Base-by-base conservation (phyloP, 2,329 filamentous ascomycete genomes). In the Xylariomycetidae sp. region DNA sequence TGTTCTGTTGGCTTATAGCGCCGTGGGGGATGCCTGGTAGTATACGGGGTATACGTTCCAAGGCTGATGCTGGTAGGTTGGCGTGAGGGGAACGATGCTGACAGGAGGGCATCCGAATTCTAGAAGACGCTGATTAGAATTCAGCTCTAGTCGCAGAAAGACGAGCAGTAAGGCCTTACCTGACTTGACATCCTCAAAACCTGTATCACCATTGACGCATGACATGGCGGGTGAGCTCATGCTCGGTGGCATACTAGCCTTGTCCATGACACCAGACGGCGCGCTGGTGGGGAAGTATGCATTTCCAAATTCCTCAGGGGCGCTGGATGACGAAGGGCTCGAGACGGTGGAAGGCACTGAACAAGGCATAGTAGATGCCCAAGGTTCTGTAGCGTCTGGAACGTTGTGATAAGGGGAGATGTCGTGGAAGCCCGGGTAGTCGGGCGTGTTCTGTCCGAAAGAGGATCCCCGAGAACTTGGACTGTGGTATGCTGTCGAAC, bases 241-340 rank as follows among this genome's bases (percentile, higher is more conserved):
- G 27, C 41, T 39, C 5, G 51, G 46, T 2, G 54, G 46, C 15
- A 58, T 36, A 31, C 48, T 53, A 4, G 49, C 41, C 22, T 48
- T 44, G 31, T 62, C 60, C 28, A 70, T 53, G 51, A 72, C 63
- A 26, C 61, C 57, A 14, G 62, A 49, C 12, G 69, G 68, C 14
- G 69, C 62, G 42, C 68, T 72, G 16, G 67, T 69, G 7, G 69
- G 66, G 38, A 72, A 68, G 49, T 72, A 74, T 41, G 58, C 52
- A 33, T 49, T 52, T 38, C 55, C 61, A 49, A 69, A 71, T 31
- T 74, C 70, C 31, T 72, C 68, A 30, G 62, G 59, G 32, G 59
- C 59, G 27, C 59, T 62, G 2, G 70, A 70, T 3, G 71, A 73
- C 3, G 67, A 64, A 13, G 71, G 70, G 49, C 70, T 74, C 14